Evolutionary conservation across 805 yeast species (phyloP), one percentile per base, ranked within the genome.

Genomic region (Nakazawaea sp.): DNA sequence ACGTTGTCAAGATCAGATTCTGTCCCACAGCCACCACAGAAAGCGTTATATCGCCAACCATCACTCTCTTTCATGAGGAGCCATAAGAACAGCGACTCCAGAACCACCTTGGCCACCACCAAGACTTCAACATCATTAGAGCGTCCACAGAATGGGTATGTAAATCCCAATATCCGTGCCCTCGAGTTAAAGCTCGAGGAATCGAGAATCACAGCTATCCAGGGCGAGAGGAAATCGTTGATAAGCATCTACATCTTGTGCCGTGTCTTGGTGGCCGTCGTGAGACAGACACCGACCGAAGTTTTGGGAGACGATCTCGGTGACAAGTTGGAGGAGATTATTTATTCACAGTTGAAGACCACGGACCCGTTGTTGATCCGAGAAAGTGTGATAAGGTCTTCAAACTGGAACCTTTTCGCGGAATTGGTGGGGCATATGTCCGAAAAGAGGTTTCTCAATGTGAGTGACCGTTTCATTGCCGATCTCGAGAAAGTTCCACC

Each of bases 401-500:
- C 96, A 0, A 92, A 92, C 55, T 92, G 97, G 97, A 81, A 84
- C 50, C 68, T 89, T 25, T 80, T 92, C 56, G 95, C 97, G 0
- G 84, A 83, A 43, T 64, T 92, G 5, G 59, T 94, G 28, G 98
- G 98, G 1, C 80, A 78, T 45, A 88, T 94, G 95, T 85, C 96
- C 0, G 82, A 75, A 31, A 78, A 78, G 45, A 69, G 94, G 36
- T 88, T 92, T 47, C 55, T 86, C 10, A 80, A 88, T 39, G 97
- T 92, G 1, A 85, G 95, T 51, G 98, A 92, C 55, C 63, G 96
- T 40, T 92, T 92, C 51, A 83, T 92, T 36, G 94, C 95, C 0
- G 97, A 90, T 50, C 60, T 92, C 37, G 98, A 92, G 51, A 86
- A 82, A 50, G 68, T 81, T 2, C 94, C 95, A 12, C 55, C 66